phyloP scores from a whole-genome alignment of 2,329 filamentous ascomycete genomes.

The Pseudogymnoascus sp. region DNA sequence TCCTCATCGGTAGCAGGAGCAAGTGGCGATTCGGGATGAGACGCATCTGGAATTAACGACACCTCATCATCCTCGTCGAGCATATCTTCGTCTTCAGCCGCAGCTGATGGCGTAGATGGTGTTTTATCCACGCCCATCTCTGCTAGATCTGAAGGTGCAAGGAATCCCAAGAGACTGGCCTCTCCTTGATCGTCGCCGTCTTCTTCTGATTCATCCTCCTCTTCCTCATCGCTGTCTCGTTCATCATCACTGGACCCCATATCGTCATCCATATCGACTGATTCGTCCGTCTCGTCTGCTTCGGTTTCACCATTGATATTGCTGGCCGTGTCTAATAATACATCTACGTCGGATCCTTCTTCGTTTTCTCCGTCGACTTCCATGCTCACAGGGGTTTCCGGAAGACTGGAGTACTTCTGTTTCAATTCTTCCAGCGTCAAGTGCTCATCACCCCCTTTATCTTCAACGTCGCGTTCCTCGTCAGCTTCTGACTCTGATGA shows the following conservation, averaged over 20 bases:
- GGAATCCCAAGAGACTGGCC: constrained; percentile 30
- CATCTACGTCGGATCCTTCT: constrained; percentile 1
- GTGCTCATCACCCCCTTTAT: constrained; percentile 50
- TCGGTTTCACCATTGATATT: constrained; percentile 24
- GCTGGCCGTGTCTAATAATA: constrained; percentile 17
- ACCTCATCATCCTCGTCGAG: constrained; percentile 25
- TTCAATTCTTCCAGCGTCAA: constrained; percentile 62
- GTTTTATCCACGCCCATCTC: constrained; percentile 26
- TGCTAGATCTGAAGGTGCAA: constrained; percentile 26
- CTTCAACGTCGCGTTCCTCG: constrained; percentile 38
- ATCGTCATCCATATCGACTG: constrained; percentile 61
- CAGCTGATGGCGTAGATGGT: background rate
- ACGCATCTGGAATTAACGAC: constrained; percentile 23
- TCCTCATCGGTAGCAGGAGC: background rate
- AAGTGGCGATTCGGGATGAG: constrained; percentile 13
- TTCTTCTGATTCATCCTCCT: constrained; percentile 28
- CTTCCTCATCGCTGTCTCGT: constrained; percentile 35
- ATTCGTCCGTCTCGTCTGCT: constrained; percentile 52
- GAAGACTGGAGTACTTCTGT: constrained; percentile 60
- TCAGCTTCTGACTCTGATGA: constrained; percentile 53
- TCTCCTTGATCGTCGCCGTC: constrained; percentile 37
- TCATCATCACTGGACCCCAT: constrained; percentile 48
- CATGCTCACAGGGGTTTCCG: constrained; percentile 31
- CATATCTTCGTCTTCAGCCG: constrained; percentile 12
- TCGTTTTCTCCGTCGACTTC: constrained; percentile 21